phyloP scores from a whole-genome alignment of 2,329 filamentous ascomycete genomes.

The Colletotrichum magnum region DNA sequence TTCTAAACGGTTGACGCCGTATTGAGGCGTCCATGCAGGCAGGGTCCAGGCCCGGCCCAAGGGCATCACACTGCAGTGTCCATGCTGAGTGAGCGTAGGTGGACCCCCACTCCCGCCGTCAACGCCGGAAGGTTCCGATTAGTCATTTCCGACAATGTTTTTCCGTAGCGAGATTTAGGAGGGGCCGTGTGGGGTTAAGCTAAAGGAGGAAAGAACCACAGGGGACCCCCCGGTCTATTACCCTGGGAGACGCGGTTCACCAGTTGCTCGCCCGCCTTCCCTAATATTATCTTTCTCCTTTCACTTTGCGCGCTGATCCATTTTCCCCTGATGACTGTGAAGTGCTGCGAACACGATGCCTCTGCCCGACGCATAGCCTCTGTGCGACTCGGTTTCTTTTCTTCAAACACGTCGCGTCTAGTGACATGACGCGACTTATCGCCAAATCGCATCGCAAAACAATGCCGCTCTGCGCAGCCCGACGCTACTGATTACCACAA shows the following conservation, averaged over 20 bases:
- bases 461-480: slow-evolving; percentile 35
- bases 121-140: slow-evolving; percentile 11
- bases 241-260: slow-evolving; percentile 35
- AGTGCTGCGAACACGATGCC: slow-evolving; percentile 11
- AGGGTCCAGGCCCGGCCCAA: background rate
- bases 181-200: slow-evolving; percentile 30
- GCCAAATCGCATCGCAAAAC: slow-evolving; percentile 26
- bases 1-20: background rate
- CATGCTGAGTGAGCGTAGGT: background rate
- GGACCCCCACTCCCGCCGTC: background rate
- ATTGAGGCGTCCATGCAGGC: background rate
- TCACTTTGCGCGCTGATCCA: slow-evolving; percentile 25
- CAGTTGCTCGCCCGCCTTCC: slow-evolving; percentile 23
- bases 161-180: slow-evolving; percentile 35
- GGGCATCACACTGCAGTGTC: too few relatives aligned
- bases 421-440: slow-evolving; percentile 38
- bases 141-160: slow-evolving; percentile 17
- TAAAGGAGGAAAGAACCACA: slow-evolving; percentile 34
- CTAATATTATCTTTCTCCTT: slow-evolving; percentile 32
- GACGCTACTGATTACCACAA: slow-evolving; percentile 23
- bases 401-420: background rate
- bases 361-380: background rate
- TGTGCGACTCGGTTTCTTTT: background rate
- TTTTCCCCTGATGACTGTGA: slow-evolving; percentile 35
- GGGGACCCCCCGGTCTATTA: slow-evolving; percentile 23